Evolutionary conservation across 1,139 yeast genomes (phyloP), one percentile per base, ranked within the genome.

Genomic region (Candida sp.): DNA sequence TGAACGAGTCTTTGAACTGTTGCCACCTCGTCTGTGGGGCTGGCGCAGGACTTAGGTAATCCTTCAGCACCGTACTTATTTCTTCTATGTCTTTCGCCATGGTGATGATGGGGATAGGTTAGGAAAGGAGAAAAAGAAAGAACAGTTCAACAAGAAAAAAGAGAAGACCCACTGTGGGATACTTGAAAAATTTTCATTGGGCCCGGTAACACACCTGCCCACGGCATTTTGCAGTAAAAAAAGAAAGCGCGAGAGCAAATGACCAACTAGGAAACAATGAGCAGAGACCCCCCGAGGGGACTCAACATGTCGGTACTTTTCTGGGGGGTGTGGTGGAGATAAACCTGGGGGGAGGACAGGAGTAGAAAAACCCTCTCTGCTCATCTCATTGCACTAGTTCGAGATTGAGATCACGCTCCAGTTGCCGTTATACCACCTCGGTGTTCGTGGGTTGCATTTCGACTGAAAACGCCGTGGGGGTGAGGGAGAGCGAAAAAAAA

Each of bases 1-100:
- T 71, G 61, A 80, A 80, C 0, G 81, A 73, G 50, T 75, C 67
- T 55, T 65, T 66, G 47, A 68, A 63, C 5, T 44, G 27, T 11
- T 48, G 51, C 71, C 71, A 63, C 56, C 37, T 54, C 6, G 62
- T 6, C 38, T 38, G 42, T 26, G 43, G 34, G 11, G 46, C 32
- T 23, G 30, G 23, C 25, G 42, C n/a, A 9, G 48, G 9, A 6
- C 30, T 22, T 41, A 33, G 39, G 22, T 3, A 12, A 11, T 44
- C 33, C 6, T 30, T 9, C 42, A 44, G 42, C 5, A 27, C 25
- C 27, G 38, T 37, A 22, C 42, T 43, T 25, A 28, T 4, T 12
- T 40, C 31, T 40, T 40, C 43, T 26, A 40, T 40, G 5, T 40
- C 34, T 8, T 40, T 40, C 30, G 43, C 22, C 43, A 40, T 39